Base-by-base conservation (phyloP, 805 yeast genomes). In the Saccharomycopsis fibuligera region DNA sequence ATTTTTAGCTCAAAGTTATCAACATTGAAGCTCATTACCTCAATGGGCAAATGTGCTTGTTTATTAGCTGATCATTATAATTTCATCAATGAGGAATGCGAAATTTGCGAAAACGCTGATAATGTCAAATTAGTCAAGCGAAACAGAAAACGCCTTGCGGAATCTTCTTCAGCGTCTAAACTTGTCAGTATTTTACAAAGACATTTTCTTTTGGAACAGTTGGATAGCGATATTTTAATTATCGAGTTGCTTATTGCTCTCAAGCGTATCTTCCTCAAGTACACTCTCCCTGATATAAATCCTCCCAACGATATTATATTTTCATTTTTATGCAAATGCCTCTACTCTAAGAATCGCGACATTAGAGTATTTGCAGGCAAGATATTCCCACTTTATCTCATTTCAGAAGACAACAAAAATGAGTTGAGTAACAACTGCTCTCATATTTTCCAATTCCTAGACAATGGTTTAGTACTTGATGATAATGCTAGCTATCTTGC, bases 341-440 rank as follows among this genome's bases (percentile, higher is more conserved):
- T 79, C 35, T 50, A 59, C 0, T 66, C 68, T n/a, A 62, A 60
- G 5, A 72, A 74, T 48, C 63, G 91, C 54, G 83, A 79, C 50
- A 68, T 81, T 0, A 61, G 91, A 43, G 50, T 83, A 2, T 56
- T 78, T 3, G 68, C 79, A 2, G 68, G 76, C 0, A 70, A 79
- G 50, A 56, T 79, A 0, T 50, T 83, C 1, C 86, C 89, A 0
- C 59, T 80, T 9, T 70, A 75, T 51, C 61, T 74, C 3, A 58
- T 68, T 6, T 62, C 68, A 5, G 68, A 69, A 35, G 68, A 69
- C 50, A 63, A 67, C 44, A 59, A 63, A 27, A 68, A 68, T 47
- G 72, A 75, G 27, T 19, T 41, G 5, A 24, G 40, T 19, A 36
- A 45, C 25, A 48, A 49, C 29, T 51, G 52, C 35, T n/a, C 37